Evolutionary conservation across 2,329 filamentous ascomycete genomes (phyloP).

Genomic region (Talaromyces sp.): DNA sequence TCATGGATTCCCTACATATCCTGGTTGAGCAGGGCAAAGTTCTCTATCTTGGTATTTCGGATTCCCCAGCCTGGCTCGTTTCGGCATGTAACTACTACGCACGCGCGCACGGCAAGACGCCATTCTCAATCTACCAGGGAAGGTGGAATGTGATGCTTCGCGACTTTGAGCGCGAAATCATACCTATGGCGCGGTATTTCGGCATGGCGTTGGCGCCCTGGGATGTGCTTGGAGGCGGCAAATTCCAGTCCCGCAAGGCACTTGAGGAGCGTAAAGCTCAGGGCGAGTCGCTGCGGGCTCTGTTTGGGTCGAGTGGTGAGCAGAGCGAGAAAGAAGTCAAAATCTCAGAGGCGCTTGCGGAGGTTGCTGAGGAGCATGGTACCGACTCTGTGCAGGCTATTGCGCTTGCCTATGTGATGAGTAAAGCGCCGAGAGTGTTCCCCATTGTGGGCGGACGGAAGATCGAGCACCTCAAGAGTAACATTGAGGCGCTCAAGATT

Average conservation of each 20-base stretch:
- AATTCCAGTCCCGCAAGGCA: conserved; percentile 50
- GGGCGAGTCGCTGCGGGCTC: conserved; percentile 42
- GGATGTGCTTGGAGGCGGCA: conserved; percentile 55
- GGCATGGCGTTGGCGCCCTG: conserved; percentile 55
- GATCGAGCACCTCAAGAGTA: conserved; percentile 65
- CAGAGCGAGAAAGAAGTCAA: conserved; percentile 4
- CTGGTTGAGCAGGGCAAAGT: conserved; percentile 41
- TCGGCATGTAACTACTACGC: conserved; percentile 41
- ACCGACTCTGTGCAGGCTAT: conserved; percentile 57
- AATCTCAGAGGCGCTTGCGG: conserved; percentile 50
- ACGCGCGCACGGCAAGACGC: conserved; percentile 38
- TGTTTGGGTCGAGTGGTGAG: conserved; percentile 22
- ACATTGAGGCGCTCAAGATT: conserved; percentile 65
- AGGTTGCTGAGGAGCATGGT: conserved; percentile 57
- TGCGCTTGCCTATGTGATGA: conserved; percentile 70
- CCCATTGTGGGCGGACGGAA: conserved; percentile 70
- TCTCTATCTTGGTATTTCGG: conserved; percentile 41
- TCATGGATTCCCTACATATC: conserved; percentile 39
- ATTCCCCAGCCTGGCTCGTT: conserved; percentile 42
- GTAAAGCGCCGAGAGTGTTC: conserved; percentile 69
- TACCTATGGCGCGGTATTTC: conserved; percentile 41
- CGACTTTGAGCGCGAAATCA: conserved; percentile 43
- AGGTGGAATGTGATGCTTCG: conserved; percentile 39
- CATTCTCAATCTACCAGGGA: conserved; percentile 41
- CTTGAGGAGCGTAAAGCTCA: conserved; percentile 43